Evolutionary conservation across 768 basidiomycete genomes (phyloP).

Genomic region (Tricholoma sp.): DNA sequence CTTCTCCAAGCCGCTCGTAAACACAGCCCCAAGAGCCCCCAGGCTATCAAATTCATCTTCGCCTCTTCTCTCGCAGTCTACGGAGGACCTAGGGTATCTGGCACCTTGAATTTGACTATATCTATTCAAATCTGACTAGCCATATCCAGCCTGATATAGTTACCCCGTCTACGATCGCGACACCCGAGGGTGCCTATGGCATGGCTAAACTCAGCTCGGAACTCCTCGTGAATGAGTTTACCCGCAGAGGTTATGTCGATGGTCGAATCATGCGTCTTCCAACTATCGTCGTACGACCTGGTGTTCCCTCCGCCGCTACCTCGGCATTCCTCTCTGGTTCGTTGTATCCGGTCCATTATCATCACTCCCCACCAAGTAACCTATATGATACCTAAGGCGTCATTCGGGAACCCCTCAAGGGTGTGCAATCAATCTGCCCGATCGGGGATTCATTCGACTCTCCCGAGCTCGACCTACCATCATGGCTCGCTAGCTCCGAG

Average conservation of each 20-base stretch:
- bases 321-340: slow-evolving; percentile 53
- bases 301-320: slow-evolving; percentile 48
- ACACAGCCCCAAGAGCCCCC: slow-evolving; percentile 13
- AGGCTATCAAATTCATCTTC: slow-evolving; percentile 53
- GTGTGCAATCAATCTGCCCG: slow-evolving; percentile 44
- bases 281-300: slow-evolving; percentile 53
- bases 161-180: slow-evolving; percentile 44
- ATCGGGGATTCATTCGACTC: slow-evolving; percentile 41
- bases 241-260: slow-evolving; percentile 51
- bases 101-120: neutral
- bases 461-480: slow-evolving; percentile 39
- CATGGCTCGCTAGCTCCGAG: slow-evolving; percentile 47
- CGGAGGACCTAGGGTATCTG: slow-evolving; percentile 43
- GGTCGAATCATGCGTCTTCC: slow-evolving; percentile 57
- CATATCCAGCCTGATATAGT: slow-evolving; percentile 36
- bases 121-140: neutral
- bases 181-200: slow-evolving; percentile 55
- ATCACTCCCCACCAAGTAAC: neutral
- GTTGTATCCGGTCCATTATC: neutral
- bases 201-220: slow-evolving; percentile 51
- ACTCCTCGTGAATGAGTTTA: slow-evolving; percentile 54
- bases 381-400: slow-evolving; percentile 27
- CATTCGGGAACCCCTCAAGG: slow-evolving; percentile 54
- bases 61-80: slow-evolving; percentile 57
- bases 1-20: slow-evolving; percentile 34